Percentiles rank a stretch among this genome's conserved stretches.
phyloP scores from a whole-genome alignment of 2,329 filamentous ascomycete species.

The Lecanicillium sp. region DNA sequence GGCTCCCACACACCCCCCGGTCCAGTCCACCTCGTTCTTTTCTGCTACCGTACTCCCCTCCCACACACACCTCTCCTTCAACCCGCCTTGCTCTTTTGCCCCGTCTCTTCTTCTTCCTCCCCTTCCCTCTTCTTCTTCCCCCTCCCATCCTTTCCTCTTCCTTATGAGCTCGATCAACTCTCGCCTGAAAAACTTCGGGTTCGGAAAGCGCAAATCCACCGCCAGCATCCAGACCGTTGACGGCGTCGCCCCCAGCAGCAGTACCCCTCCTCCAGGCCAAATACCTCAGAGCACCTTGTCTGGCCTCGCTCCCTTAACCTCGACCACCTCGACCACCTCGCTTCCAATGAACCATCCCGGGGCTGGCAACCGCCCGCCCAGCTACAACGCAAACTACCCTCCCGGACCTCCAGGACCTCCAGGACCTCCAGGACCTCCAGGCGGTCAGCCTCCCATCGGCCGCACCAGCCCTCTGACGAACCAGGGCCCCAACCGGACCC shows the following conservation, averaged over 20 bases:
- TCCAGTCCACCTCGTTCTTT: neutral
- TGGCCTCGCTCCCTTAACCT: constrained; percentile 30
- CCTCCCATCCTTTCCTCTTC: constrained; percentile 25
- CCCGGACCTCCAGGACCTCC: constrained; percentile 34
- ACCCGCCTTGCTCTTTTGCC: constrained; percentile 15
- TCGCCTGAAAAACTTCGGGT: constrained; percentile 72
- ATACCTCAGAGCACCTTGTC: constrained; percentile 36
- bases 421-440: neutral
- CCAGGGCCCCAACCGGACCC: constrained; percentile 46
- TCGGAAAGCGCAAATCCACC: constrained; percentile 72
- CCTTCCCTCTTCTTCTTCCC: constrained; percentile 15
- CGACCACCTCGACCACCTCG: constrained; percentile 39
- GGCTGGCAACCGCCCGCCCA: constrained; percentile 55
- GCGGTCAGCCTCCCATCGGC: constrained; percentile 31
- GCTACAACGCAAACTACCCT: constrained; percentile 54
- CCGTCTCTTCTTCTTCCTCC: constrained; percentile 13
- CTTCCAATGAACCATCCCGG: constrained; percentile 59
- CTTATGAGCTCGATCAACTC: constrained; percentile 74
- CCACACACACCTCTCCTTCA: constrained; percentile 8
- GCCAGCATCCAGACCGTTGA: constrained; percentile 51
- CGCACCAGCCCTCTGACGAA: constrained; percentile 46
- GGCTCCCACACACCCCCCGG: constrained; percentile 6
- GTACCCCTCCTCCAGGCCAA: constrained; percentile 39
- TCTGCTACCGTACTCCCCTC: constrained; percentile 4
- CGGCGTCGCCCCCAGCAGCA: constrained; percentile 27